Conservation (phyloP, 345 rosid species). For the Sonneratia caseolaris region DNA sequence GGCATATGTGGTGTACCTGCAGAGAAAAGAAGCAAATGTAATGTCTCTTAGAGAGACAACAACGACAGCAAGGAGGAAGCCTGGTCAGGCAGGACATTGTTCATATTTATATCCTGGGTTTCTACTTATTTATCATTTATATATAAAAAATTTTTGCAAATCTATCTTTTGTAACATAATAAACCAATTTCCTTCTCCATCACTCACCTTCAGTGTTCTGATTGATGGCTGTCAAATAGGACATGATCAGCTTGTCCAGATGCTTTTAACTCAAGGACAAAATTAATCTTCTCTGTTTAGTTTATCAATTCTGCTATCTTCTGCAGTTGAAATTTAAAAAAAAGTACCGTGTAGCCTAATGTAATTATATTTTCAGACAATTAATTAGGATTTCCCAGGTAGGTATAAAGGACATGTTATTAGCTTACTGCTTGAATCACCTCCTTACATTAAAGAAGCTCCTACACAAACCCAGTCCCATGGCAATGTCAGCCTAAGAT, state of each 20-base stretch:
- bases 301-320: not conserved
- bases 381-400: too few species aligned
- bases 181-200: not conserved
- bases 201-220: not conserved
- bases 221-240: not conserved
- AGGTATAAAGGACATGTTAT: too few species aligned
- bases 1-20: conserved; percentile 29
- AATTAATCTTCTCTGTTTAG: not conserved
- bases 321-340: not conserved
- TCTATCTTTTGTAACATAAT: not conserved
- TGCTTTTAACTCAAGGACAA: not conserved
- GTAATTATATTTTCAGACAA: too few species aligned
- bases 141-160: not conserved
- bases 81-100: not conserved
- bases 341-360: too few species aligned
- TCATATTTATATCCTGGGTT: not conserved
- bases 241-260: not conserved
- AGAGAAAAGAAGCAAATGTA: conserved; percentile 9
- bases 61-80: too few species aligned
- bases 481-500: not conserved
- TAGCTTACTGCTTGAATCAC: too few species aligned
- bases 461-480: not conserved
- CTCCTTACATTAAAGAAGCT: too few species aligned
- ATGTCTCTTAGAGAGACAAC: not conserved
- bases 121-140: not conserved